Evolutionary conservation across 352 stramenopile genomes (phyloP).

Genomic region (Phytophthora hibernalis): DNA sequence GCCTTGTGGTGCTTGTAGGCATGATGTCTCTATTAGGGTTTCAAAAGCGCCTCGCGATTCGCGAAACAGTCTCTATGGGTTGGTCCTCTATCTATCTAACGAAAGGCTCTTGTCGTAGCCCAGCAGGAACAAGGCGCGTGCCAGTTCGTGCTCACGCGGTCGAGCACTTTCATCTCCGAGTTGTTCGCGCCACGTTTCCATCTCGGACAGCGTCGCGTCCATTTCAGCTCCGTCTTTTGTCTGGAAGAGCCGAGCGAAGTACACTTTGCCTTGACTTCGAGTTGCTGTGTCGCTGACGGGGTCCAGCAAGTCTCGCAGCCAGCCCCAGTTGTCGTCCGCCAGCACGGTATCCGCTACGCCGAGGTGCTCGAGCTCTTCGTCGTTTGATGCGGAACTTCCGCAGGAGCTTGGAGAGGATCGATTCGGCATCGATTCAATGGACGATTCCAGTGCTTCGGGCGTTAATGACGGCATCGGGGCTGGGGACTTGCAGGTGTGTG

Average conservation of each 20-base stretch:
- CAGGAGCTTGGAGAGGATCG: slow-evolving; percentile 22
- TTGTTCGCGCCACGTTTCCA: slow-evolving; percentile 37
- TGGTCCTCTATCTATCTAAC: slow-evolving; percentile 28
- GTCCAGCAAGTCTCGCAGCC: slow-evolving; percentile 36
- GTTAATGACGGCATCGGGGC: slow-evolving; percentile 15
- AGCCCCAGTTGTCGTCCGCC: slow-evolving; percentile 41
- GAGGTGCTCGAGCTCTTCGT: slow-evolving; percentile 27
- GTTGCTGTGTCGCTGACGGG: slow-evolving; percentile 17
- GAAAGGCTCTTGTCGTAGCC: slow-evolving; percentile 51
- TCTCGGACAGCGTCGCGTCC: slow-evolving; percentile 32
- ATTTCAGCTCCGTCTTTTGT: slow-evolving; percentile 14
- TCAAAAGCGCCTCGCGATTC: slow-evolving; percentile 17
- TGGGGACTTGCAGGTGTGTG: slow-evolving; percentile 1
- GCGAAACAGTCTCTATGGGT: slow-evolving; percentile 6
- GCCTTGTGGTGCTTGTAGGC: slow-evolving; percentile 2
- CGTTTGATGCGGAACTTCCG: slow-evolving; percentile 21
- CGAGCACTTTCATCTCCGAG: slow-evolving; percentile 8
- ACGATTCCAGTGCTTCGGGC: slow-evolving; percentile 6
- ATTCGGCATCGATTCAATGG: neutral
- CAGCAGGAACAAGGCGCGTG: slow-evolving; percentile 40
- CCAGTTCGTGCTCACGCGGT: slow-evolving; percentile 28
- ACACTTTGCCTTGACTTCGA: slow-evolving; percentile 30
- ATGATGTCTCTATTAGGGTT: slow-evolving; percentile 29
- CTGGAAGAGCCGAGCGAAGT: slow-evolving; percentile 42
- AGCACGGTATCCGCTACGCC: slow-evolving; percentile 36